phyloP scores from a whole-genome alignment of 1,139 yeast genomes.

The Candida tetrigidarum region DNA sequence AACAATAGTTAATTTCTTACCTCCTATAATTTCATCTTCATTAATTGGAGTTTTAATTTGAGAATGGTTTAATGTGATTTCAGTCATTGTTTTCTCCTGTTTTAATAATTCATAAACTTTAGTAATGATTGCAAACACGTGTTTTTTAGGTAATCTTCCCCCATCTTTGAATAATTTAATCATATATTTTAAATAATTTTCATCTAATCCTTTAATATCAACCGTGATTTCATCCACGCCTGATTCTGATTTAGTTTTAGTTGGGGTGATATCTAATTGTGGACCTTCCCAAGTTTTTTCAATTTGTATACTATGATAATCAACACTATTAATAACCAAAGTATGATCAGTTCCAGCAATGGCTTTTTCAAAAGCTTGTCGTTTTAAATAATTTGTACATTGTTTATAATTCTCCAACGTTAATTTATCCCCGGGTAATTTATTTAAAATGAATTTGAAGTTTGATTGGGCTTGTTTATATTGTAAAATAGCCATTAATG shows the following conservation, averaged over 20 bases:
- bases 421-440: slow-evolving; percentile 70
- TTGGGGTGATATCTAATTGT: slow-evolving; percentile 44
- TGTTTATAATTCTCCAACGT: slow-evolving; percentile 69
- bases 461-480: slow-evolving; percentile 77
- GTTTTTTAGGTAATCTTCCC: slow-evolving; percentile 74
- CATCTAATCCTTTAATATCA: slow-evolving; percentile 38
- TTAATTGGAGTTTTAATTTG: slow-evolving; percentile 18
- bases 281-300: slow-evolving; percentile 75
- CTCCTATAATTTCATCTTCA: slow-evolving; percentile 27
- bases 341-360: slow-evolving; percentile 66
- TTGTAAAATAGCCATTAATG: slow-evolving; percentile 75
- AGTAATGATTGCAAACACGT: slow-evolving; percentile 81
- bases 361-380: slow-evolving; percentile 84
- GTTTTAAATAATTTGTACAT: slow-evolving; percentile 68
- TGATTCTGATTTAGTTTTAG: slow-evolving; percentile 22
- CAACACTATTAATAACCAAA: slow-evolving; percentile 42
- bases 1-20: slow-evolving; percentile 71
- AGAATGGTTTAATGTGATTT: slow-evolving; percentile 53
- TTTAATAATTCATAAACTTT: slow-evolving; percentile 69
- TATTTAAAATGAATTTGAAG: slow-evolving; percentile 63
- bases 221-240: slow-evolving; percentile 26
- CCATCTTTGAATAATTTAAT: slow-evolving; percentile 74
- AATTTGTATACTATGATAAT: slow-evolving; percentile 53
- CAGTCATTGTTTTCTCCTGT: slow-evolving; percentile 77
- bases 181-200: slow-evolving; percentile 64